phyloP scores from a whole-genome alignment of 305 asterid species.

The Fraxinus greggii region DNA sequence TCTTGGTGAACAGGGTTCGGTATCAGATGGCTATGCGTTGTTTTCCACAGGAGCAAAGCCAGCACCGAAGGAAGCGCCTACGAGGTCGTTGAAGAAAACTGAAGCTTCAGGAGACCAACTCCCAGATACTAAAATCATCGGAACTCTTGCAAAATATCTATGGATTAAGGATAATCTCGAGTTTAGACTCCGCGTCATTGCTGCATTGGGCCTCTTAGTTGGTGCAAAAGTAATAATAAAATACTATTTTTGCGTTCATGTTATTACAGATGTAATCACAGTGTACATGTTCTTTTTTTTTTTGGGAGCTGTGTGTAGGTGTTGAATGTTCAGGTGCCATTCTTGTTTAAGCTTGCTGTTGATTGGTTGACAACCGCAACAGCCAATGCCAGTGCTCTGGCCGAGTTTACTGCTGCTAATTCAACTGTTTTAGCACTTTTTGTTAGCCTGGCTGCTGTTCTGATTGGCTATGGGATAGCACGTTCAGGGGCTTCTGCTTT shows the following conservation, averaged over 20 bases:
- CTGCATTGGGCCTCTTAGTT: constrained; percentile 75
- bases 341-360: constrained; percentile 91
- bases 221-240: constrained; percentile 72
- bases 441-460: constrained; percentile 81
- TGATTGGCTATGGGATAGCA: constrained; percentile 92
- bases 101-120: constrained; percentile 45
- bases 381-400: constrained; percentile 72
- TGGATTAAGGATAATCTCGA: constrained; percentile 94
- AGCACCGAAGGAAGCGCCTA: constrained; percentile 40
- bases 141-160: constrained; percentile 65
- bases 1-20: constrained; percentile 37
- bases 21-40: constrained; percentile 52
- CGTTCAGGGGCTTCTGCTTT: constrained; percentile 89
- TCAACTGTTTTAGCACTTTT: constrained; percentile 70
- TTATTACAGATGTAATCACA: background rate
- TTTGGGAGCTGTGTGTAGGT: constrained; percentile 50
- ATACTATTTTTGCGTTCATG: background rate
- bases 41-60: constrained; percentile 58
- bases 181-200: constrained; percentile 71
- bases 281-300: constrained; percentile 10
- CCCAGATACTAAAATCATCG: constrained; percentile 54
- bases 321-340: constrained; percentile 93
- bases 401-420: constrained; percentile 79
- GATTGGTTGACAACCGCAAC: constrained; percentile 80
- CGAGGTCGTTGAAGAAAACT: constrained; percentile 29